Base-by-base conservation (phyloP, 192 early-diverging fungal species). In the Cetraspora pellucida region DNA sequence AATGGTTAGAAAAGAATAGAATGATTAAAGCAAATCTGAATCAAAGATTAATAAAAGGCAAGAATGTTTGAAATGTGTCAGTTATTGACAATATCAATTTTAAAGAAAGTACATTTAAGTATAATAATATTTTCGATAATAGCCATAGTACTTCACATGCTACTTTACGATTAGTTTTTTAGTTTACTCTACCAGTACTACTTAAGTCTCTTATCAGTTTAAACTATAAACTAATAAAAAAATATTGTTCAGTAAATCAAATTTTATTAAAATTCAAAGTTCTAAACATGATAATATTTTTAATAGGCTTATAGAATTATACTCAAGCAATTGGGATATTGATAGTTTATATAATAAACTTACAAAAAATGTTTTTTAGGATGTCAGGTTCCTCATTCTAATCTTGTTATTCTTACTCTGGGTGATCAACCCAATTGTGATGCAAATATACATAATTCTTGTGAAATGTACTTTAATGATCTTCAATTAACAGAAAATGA, bases 11-110 rank as follows among this genome's bases (percentile, higher is more conserved):
- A 71, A 52, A 54, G 10, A 10, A 19, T 28, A 28, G 27, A 47
- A 71, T 70, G 27, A 7, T 14, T n/a, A 21, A 16, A 19, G 13
- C 68, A 21, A 3, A 70, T 52, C 49, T 23, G 13, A 21, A 2
- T 50, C 7, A 47, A 31, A 8, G 52, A 19, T 7, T 72, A 28
- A 49, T 30, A 72, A 49, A 28, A 19, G 23, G 46, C 9, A 10
- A 28, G 11, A 54, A 72, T 11, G 50, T 71, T 16, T 71, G 68
- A 21, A 71, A 52, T 30, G 0, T 72, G 3, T 52, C 23, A 25
- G 69, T 72, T 31, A 72, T 72, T 3, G 50, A 72, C 2, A 72
- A 72, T 2, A 72, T 72, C 4, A 49, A 72, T 25, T 54, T 72
- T 16, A 55, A 49, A 6, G 50, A 72, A 28, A 28, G 23, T 30